A percentile compares a stretch with the other conserved stretches of the same genome.
Evolutionary conservation across 75 land plant genomes (phyloP).

Genomic region (Selaginella moellendorffii): DNA sequence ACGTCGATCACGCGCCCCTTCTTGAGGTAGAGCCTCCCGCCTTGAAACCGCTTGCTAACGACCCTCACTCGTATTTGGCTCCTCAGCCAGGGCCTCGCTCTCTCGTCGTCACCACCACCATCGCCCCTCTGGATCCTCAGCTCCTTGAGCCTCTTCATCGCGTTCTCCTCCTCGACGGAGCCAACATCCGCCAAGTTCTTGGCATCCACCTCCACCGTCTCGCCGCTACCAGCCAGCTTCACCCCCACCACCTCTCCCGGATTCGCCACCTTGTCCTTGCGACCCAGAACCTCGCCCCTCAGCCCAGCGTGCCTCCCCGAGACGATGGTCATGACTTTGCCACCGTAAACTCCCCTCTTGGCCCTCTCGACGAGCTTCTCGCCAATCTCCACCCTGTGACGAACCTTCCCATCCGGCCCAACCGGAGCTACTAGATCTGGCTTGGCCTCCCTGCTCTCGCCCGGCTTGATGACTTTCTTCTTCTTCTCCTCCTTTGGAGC

Average conservation of each 20-base stretch:
- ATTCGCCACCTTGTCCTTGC: neutral
- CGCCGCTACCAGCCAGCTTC: slow-evolving; percentile 12
- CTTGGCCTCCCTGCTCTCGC: slow-evolving; percentile 21
- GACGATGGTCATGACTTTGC: slow-evolving; percentile 16
- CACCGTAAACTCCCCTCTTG: slow-evolving; percentile 1
- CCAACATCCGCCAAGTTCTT: slow-evolving; percentile 16
- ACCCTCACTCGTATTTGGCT: slow-evolving; percentile 61
- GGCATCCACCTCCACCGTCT: slow-evolving; percentile 11
- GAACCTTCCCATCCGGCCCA: slow-evolving; percentile 13
- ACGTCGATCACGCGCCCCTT: slow-evolving; percentile 74
- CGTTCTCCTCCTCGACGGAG: slow-evolving; percentile 14
- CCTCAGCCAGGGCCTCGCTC: slow-evolving; percentile 32
- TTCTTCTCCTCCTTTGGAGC: slow-evolving; percentile 7
- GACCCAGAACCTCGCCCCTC: slow-evolving; percentile 11
- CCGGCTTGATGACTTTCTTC: slow-evolving; percentile 29
- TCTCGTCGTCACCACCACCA: neutral
- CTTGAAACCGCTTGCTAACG: slow-evolving; percentile 35
- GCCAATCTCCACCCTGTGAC: slow-evolving; percentile 9
- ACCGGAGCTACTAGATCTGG: slow-evolving; percentile 5
- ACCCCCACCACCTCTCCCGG: neutral
- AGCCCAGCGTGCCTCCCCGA: slow-evolving; percentile 10
- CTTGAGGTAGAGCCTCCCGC: slow-evolving; percentile 53
- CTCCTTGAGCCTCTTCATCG: slow-evolving; percentile 9
- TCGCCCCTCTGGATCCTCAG: slow-evolving; percentile 8
- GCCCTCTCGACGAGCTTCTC: slow-evolving; percentile 14